Conservation (phyloP, 73 alveolate species). For the Tetrahymena malaccensis region DNA sequence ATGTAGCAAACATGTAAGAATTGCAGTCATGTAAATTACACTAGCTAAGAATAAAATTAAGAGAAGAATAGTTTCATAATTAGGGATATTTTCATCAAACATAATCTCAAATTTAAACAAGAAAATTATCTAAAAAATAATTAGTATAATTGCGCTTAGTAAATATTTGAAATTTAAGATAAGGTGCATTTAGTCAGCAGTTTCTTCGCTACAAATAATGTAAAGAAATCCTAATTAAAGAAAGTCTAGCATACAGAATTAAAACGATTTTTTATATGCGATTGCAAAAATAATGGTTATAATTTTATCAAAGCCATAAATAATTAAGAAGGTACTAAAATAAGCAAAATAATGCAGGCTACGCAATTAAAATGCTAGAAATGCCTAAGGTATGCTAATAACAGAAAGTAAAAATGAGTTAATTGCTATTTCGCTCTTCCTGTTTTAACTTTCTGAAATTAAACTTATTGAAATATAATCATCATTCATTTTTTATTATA, state of each 20-base stretch:
- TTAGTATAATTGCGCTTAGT: not conserved
- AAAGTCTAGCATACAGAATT: not conserved
- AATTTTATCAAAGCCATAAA: not conserved
- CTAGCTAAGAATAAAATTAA: not conserved
- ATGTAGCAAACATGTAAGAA: not conserved
- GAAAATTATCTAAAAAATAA: not conserved
- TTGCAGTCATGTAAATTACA: not conserved
- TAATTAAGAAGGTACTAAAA: not conserved
- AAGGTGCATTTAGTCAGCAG: not conserved
- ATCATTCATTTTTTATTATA: no score
- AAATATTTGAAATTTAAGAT: not conserved
- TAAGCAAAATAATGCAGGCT: not conserved
- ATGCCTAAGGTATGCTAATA: not conserved
- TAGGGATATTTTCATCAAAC: not conserved
- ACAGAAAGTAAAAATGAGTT: not conserved
- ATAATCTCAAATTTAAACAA: not conserved
- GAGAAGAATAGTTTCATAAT: not conserved
- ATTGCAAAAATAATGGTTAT: not conserved
- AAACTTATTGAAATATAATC: no score
- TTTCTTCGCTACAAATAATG: not conserved
- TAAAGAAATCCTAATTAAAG: not conserved
- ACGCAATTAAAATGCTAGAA: not conserved
- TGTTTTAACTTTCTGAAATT: not conserved
- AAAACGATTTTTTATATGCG: not conserved
- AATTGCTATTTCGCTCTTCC: not conserved